Conservation (phyloP, 805 yeast species). For the Osmozyma mogii region DNA sequence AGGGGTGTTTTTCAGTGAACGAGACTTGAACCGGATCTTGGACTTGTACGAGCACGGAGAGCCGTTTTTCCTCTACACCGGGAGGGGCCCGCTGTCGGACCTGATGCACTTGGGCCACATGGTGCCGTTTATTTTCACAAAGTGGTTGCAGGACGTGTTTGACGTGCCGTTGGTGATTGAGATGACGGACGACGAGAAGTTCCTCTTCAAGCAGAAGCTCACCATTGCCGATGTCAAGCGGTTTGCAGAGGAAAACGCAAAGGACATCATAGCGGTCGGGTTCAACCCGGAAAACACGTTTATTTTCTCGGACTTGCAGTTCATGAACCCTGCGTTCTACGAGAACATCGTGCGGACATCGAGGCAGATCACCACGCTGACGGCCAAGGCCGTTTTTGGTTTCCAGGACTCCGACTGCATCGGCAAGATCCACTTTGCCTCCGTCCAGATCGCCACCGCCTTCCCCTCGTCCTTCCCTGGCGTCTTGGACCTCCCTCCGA, state of each 20-base stretch:
- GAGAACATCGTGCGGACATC: conserved; percentile 90
- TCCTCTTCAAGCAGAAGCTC: conserved; percentile 83
- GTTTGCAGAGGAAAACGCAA: conserved; percentile 77
- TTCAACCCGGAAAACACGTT: conserved; percentile 93
- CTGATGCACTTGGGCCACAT: conserved; percentile 96
- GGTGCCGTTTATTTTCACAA: conserved; percentile 91
- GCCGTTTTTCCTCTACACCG: conserved; percentile 92
- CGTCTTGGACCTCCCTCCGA: conserved; percentile 74
- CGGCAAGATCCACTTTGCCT: conserved; percentile 92
- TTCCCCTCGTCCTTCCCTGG: conserved; percentile 96
- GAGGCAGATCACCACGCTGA: conserved; percentile 92
- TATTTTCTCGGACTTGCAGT: conserved; percentile 84
- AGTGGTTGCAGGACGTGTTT: conserved; percentile 97
- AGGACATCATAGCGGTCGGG: conserved; percentile 90
- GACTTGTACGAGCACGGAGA: conserved; percentile 91
- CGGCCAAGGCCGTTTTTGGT: conserved; percentile 95
- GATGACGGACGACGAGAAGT: conserved; percentile 95
- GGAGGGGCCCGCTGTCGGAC: conserved; percentile 93
- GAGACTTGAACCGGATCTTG: conserved; percentile 72
- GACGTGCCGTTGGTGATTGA: conserved; percentile 93
- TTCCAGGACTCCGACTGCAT: conserved; percentile 91
- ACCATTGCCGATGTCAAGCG: conserved; percentile 81
- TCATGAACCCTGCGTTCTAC: conserved; percentile 90
- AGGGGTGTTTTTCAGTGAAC: conserved; percentile 88
- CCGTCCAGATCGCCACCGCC: conserved; percentile 92